phyloP scores from a whole-genome alignment of 2,329 filamentous ascomycete species.

The Cercospora janseana region DNA sequence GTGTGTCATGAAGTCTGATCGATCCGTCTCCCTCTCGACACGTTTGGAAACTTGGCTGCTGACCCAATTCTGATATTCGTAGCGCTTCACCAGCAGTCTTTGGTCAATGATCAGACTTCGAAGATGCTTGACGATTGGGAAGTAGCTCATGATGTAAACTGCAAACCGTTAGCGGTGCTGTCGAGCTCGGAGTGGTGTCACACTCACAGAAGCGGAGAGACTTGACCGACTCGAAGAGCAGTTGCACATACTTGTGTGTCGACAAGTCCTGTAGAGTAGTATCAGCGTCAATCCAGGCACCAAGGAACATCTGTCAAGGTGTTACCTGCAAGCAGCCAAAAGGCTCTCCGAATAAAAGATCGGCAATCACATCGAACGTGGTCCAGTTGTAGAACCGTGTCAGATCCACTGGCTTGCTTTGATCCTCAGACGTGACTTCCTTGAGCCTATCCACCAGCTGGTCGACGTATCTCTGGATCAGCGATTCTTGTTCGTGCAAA shows the following conservation, averaged over 20 bases:
- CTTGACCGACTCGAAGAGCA: slow-evolving; percentile 30
- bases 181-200: too few relatives aligned
- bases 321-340: slow-evolving; percentile 26
- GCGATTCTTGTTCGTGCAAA: slow-evolving; percentile 42
- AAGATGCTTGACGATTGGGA: slow-evolving; percentile 28
- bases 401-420: slow-evolving; percentile 28
- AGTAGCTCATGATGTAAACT: slow-evolving; percentile 31
- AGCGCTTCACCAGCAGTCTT: slow-evolving; percentile 22
- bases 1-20: slow-evolving; percentile 50
- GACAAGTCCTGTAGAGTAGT: slow-evolving; percentile 22
- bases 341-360: slow-evolving; percentile 27
- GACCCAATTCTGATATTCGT: slow-evolving; percentile 30
- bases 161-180: background rate
- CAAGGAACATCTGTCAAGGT: slow-evolving; percentile 27
- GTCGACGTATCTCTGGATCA: slow-evolving; percentile 43
- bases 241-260: slow-evolving; percentile 33
- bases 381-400: slow-evolving; percentile 39
- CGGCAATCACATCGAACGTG: slow-evolving; percentile 39
- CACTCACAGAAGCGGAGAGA: slow-evolving; percentile 26
- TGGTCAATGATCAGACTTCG: slow-evolving; percentile 26
- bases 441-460: slow-evolving; percentile 41
- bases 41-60: slow-evolving; percentile 30
- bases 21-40: slow-evolving; percentile 33
- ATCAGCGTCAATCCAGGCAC: slow-evolving; percentile 28
- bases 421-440: slow-evolving; percentile 28